Percentiles rank a stretch among this genome's conserved stretches.
Conservation (phyloP, 768 basidiomycete genomes). For the Gyrodon lividus region DNA sequence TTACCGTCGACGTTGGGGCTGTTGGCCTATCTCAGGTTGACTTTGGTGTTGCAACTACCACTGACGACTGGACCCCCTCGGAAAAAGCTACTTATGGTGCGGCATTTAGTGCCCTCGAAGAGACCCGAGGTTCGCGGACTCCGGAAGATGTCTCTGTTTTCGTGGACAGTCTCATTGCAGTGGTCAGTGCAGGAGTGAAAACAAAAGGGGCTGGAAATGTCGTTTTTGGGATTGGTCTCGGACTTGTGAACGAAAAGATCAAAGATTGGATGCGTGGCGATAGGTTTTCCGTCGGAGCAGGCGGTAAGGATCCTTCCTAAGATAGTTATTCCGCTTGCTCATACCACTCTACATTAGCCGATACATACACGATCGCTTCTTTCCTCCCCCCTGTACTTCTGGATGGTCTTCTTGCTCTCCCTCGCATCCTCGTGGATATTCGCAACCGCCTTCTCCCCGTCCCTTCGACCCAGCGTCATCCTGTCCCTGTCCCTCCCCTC, state of each 20-base stretch:
- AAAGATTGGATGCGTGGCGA: slow-evolving; percentile 64
- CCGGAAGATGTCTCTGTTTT: slow-evolving; percentile 59
- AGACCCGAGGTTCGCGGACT: slow-evolving; percentile 44
- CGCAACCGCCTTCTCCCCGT: slow-evolving; percentile 59
- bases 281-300: slow-evolving; percentile 72
- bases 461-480: slow-evolving; percentile 41
- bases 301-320: slow-evolving; percentile 49
- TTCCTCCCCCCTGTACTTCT: slow-evolving; percentile 64
- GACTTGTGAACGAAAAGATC: slow-evolving; percentile 38
- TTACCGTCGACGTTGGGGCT: slow-evolving; percentile 72
- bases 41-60: slow-evolving; percentile 44
- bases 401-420: slow-evolving; percentile 64
- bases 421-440: slow-evolving; percentile 59
- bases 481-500: slow-evolving; percentile 27
- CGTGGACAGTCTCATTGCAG: slow-evolving; percentile 54
- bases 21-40: slow-evolving; percentile 33
- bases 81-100: slow-evolving; percentile 73
- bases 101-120: slow-evolving; percentile 55
- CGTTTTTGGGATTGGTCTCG: slow-evolving; percentile 45
- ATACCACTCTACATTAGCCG: slow-evolving; percentile 42
- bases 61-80: slow-evolving; percentile 71
- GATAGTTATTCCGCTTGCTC: not conserved
- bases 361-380: slow-evolving; percentile 69
- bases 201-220: slow-evolving; percentile 36
- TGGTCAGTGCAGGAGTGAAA: slow-evolving; percentile 56